Base-by-base conservation (phyloP, 2,329 filamentous ascomycete genomes). In the Penicillium sp. region DNA sequence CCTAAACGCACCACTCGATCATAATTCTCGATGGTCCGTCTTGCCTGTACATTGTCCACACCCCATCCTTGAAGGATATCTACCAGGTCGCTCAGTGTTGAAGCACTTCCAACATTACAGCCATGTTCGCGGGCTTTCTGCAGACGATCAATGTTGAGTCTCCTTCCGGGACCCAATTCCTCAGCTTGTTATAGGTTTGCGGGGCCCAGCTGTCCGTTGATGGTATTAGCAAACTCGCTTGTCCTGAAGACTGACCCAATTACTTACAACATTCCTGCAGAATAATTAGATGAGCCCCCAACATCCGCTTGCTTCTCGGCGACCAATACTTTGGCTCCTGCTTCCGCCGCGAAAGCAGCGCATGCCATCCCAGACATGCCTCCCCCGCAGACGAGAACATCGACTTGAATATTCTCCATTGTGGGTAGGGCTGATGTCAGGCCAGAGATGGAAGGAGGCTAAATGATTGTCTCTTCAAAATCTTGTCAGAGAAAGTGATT, bases 361-460 rank as follows among this genome's bases (percentile, higher is more conserved):
- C 67, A 68, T 42, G 67, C 58, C 63, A 69, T 58, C 9, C 66
- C 67, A 4, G 67, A 67, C 67, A 69, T 69, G 26, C 67, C 67
- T 24, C 64, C 67, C 13, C 67, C 67, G 32, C 65, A 69, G n/a
- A 69, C 62, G 9, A 69, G 49, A 16, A 61, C 60, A 44, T 69
- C 67, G 11, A 68, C 67, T 6, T 55, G 35, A 31, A 66, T 32
- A 5, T 45, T 46, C 6, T 67, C 29, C 66, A 69, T 67, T 26
- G 8, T 55, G 29, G 31, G 10, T 20, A 14, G 16, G 20, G 13
- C 31, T 14, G 6, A 29, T 24, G 5, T 48, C 45, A 26, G 32
- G 32, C 10, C 16, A n/a, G 22, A 40, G 22, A 39, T 18, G 7
- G 6, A 11, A 20, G 18, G 5, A 22, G 9, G 22, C 6, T 18